Evolutionary conservation across 2,329 filamentous ascomycete genomes (phyloP).

Genomic region (Teratosphaeria gauchensis): DNA sequence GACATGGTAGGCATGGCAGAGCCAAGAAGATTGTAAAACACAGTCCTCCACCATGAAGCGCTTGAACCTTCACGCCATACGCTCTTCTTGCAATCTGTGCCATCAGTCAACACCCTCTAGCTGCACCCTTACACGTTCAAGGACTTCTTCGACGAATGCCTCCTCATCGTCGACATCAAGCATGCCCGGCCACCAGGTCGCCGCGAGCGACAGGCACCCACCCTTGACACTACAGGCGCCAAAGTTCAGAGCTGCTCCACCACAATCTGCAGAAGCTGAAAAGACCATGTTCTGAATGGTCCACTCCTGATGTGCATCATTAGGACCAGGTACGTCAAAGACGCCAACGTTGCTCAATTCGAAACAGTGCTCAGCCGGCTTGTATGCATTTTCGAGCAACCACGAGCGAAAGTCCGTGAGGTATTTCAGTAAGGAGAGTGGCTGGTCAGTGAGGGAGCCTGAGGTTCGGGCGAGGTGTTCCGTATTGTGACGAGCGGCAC

Average conservation of each 20-base stretch:
- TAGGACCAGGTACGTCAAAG: neutral
- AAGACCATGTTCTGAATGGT: constrained; percentile 33
- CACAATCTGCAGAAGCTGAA: constrained; percentile 34
- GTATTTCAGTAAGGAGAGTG: constrained; percentile 37
- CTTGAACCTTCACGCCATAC: too few relatives aligned
- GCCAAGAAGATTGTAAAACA: too few relatives aligned
- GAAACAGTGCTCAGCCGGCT: constrained; percentile 5
- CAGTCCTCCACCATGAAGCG: too few relatives aligned
- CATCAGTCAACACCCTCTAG: neutral
- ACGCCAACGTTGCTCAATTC: neutral
- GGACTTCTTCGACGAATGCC: constrained; percentile 15
- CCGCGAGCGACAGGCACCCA: constrained; percentile 29
- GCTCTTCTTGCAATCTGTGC: too few relatives aligned
- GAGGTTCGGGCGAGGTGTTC: constrained; percentile 24
- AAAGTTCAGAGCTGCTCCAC: constrained; percentile 31
- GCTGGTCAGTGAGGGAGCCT: constrained; percentile 28
- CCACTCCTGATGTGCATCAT: constrained; percentile 1
- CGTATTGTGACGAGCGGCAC: constrained; percentile 23
- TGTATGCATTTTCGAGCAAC: constrained; percentile 30
- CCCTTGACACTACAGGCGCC: constrained; percentile 33
- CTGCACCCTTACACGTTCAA: constrained; percentile 5
- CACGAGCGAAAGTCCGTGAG: constrained; percentile 31
- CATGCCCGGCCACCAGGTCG: constrained; percentile 37
- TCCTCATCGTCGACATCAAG: constrained; percentile 29
- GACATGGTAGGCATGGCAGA: too few relatives aligned